Percentiles rank a stretch among this genome's conserved stretches.
Conservation (phyloP, 305 asterid species). For the Ajuga reptans region DNA sequence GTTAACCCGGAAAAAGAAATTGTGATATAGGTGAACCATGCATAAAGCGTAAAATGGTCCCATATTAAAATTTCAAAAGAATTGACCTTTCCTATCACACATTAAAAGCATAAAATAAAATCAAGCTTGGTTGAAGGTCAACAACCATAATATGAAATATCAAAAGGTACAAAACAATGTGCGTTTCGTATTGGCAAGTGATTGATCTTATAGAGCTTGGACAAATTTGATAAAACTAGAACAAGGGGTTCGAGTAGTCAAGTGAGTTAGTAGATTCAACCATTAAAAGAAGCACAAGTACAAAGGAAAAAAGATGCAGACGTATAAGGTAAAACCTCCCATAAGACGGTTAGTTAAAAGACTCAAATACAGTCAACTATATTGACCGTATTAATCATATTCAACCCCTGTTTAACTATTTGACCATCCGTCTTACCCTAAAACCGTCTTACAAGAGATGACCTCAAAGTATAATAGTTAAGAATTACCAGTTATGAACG, state of each 20-base stretch:
- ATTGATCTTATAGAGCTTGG: not conserved
- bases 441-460: too few species aligned
- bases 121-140: too few species aligned
- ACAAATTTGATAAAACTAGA: not conserved
- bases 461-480: not conserved
- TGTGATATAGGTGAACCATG: not conserved
- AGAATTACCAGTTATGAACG: slow-evolving; percentile 62
- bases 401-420: too few species aligned
- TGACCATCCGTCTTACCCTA: too few species aligned
- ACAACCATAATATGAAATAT: too few species aligned
- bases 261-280: not conserved
- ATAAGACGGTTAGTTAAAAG: too few species aligned
- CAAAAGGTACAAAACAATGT: not conserved
- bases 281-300: too few species aligned
- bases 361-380: too few species aligned
- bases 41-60: not conserved
- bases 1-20: not conserved
- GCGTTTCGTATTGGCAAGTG: not conserved
- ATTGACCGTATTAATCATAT: too few species aligned
- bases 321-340: too few species aligned
- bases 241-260: not conserved
- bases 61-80: too few species aligned
- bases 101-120: not conserved
- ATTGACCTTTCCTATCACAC: not conserved
- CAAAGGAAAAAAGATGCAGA: not conserved